Evolutionary conservation across 2,329 filamentous ascomycete genomes (phyloP), one percentile per base, ranked within the genome.

Genomic region (Canariomyces notabilis): DNA sequence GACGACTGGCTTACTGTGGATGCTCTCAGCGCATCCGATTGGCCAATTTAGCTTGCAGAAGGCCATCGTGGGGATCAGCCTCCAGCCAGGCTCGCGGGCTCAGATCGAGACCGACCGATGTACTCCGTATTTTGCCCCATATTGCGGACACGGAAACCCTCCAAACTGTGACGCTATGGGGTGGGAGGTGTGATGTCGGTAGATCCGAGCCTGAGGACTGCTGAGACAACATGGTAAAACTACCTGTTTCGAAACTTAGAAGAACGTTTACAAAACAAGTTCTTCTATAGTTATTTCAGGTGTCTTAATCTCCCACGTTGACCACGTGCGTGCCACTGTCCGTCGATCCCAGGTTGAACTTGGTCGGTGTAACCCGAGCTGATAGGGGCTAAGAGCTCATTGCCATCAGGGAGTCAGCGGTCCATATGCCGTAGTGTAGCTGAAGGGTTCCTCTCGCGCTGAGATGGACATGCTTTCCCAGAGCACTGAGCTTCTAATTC

Each of bases 201-300:
- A n/a, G n/a, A n/a, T n/a, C n/a, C n/a, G n/a, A n/a, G n/a, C n/a
- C n/a, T n/a, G n/a, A n/a, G n/a, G n/a, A n/a, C n/a, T n/a, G n/a
- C n/a, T n/a, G n/a, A n/a, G n/a, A n/a, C n/a, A n/a, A n/a, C n/a
- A n/a, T n/a, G n/a, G 18, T 26, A 19, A 32, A 40, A n/a, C 39
- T 39, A 35, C 49, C 44, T 41, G 47, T 52, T 50, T 51, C 52
- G 42, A 50, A 54, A 34, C 18, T 45, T 40, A 19, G 26, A 9
- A 37, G 50, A 52, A 50, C 8, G 45, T 49, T 51, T 49, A n/a
- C 37, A 50, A 54, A 49, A 48, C 47, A 33, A 20, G n/a, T 34
- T 39, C 16, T 31, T 38, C 37, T 41, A 42, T 37, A 40, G 36
- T 23, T 31, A 26, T 36, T 35, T 42, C 52, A 51, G 4, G 22